Base-by-base conservation (phyloP, 176 grass and related monocot species). In the Alloteropsis semialata region DNA sequence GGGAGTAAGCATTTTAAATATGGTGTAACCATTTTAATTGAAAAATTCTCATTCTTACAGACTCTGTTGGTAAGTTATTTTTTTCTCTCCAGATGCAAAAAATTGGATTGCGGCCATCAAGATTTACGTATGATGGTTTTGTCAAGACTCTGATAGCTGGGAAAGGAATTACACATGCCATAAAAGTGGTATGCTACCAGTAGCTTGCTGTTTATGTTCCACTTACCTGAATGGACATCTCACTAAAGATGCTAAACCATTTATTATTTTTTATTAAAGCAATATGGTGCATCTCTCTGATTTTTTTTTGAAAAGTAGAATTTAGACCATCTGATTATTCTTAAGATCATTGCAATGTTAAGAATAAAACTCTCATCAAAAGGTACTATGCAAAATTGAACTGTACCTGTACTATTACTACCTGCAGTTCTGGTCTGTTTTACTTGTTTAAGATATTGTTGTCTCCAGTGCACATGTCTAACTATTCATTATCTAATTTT, bases 81-180 rank as follows among this genome's bases (percentile, higher is more conserved):
- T 90, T 88, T 92, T 53, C 81, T n/a, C 69, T 62, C 37, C 82
- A 98, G 92, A 95, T 98, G 92, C 75, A 76, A 43, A 85, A 84
- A 69, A 44, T 98, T 86, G 90, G 92, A 77, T 79, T 98, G 81
- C 74, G 1, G 37, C 90, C 90, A 9, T 91, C 96, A 80, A 57
- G n/a, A 37, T 81, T 86, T 90, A 91, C 92, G 24, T 95, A 95
- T 79, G 86, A 89, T 74, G 90, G 92, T 65, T 93, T 98, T 89
- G 77, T 95, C 77, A 95, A 90, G 71, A 69, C 84, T 63, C 60
- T 91, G 71, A 67, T 91, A 50, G 34, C 69, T 84, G 67, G 79
- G 54, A 93, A 93, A 85, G 92, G 88, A 79, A 71, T 88, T 84
- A 70, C 77, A 81, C 75, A 89, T 87, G 92, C 84, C 65, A 82